Evolutionary conservation across 768 basidiomycete genomes (phyloP).

Genomic region (Suillus lakei): DNA sequence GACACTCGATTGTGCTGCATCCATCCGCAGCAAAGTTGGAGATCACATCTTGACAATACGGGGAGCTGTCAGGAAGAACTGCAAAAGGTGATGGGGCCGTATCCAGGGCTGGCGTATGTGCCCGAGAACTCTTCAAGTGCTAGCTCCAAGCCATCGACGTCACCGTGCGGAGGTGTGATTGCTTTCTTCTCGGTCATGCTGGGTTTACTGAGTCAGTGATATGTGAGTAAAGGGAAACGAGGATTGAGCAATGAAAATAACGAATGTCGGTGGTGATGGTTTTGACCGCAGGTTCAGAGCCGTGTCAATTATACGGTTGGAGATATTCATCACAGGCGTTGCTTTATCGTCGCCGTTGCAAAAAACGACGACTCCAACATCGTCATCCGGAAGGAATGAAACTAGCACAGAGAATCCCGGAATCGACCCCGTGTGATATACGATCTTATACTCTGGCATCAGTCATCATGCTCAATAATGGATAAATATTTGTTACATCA

Average conservation of each 20-base stretch:
- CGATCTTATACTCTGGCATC: conserved; percentile 22
- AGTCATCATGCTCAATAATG: not conserved
- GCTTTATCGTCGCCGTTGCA: conserved; percentile 33
- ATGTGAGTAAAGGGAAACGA: not conserved
- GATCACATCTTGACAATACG: conserved; percentile 27
- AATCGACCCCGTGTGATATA: conserved; percentile 38
- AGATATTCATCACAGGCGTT: conserved; percentile 12
- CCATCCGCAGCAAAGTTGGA: conserved; percentile 34
- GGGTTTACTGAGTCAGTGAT: not conserved
- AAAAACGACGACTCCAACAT: conserved; percentile 41
- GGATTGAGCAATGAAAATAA: not conserved
- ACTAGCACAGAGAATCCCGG: conserved; percentile 39
- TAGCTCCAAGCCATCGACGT: not conserved
- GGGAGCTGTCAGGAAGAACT: conserved; percentile 26
- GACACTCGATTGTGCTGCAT: conserved; percentile 14
- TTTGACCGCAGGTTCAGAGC: conserved; percentile 18
- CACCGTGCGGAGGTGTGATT: not conserved
- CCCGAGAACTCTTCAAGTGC: conserved; percentile 37
- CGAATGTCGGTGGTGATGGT: conserved; percentile 13
- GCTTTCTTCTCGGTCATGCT: not conserved
- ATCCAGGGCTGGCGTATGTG: conserved; percentile 42
- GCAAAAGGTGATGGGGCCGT: conserved; percentile 44
- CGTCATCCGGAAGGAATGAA: conserved; percentile 39
- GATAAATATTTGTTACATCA: conserved; percentile 35
- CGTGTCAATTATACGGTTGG: conserved; percentile 28